These are phyloP conservation scores for Trichoderma aggressivum DNA, from an alignment of 2,329 filamentous ascomycete species.

Conservation along the genomic window DNA sequence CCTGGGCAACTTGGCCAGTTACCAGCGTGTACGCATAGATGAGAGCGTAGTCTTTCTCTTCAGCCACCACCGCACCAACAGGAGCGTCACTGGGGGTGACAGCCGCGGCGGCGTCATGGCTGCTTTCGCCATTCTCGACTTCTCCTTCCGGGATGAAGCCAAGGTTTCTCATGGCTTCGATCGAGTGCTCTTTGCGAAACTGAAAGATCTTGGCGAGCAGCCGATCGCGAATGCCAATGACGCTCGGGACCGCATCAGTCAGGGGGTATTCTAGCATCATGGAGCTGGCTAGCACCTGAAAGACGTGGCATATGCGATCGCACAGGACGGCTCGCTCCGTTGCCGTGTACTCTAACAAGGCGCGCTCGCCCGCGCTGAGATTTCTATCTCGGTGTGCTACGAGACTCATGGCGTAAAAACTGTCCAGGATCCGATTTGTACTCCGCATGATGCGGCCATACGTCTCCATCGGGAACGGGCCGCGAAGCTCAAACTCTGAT, in stretches of 20 bases:
- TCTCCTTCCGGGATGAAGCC: background rate
- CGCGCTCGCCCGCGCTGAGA: conserved; percentile 71
- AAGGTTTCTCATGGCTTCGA: background rate
- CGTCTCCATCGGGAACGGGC: conserved; percentile 70
- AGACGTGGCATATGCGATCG: conserved; percentile 80
- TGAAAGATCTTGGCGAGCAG: conserved; percentile 79
- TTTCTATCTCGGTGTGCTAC: conserved; percentile 74
- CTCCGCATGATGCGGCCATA: conserved; percentile 69
- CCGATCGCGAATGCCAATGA: conserved; percentile 70
- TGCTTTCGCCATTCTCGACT: conserved; percentile 5
- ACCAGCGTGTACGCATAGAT: conserved; percentile 83
- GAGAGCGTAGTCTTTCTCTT: conserved; percentile 77
- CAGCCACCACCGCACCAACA: conserved; percentile 35
- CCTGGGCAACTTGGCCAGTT: conserved; percentile 59
- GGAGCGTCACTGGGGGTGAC: background rate
- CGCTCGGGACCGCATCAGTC: conserved; percentile 76
- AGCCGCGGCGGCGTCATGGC: background rate
- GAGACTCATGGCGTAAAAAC: conserved; percentile 89
- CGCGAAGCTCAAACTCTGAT: conserved; percentile 77
- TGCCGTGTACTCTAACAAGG: conserved; percentile 70
- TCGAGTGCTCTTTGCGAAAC: conserved; percentile 62
- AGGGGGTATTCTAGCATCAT: conserved; percentile 88
- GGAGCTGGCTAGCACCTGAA: conserved; percentile 75
- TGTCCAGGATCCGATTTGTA: conserved; percentile 77
- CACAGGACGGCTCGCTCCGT: conserved; percentile 76